phyloP scores from a whole-genome alignment of 768 basidiomycete genomes.

The Chalciporus chontae region DNA sequence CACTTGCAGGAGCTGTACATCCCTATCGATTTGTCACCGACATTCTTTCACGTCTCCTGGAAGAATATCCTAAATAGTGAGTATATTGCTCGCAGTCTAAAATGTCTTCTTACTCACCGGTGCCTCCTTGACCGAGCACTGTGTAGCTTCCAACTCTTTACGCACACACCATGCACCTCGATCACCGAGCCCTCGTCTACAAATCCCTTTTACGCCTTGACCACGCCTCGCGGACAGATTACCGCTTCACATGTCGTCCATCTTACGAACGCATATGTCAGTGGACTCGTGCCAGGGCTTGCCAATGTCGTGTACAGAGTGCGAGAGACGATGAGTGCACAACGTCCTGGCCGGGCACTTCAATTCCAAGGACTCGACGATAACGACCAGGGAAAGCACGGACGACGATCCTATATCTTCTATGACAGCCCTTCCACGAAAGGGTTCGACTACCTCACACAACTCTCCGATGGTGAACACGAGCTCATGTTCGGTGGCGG shows the following conservation, averaged over 20 bases:
- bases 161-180: slow-evolving; percentile 39
- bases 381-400: slow-evolving; percentile 24
- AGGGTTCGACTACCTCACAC: slow-evolving; percentile 67
- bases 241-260: slow-evolving; percentile 43
- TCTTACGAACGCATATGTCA: slow-evolving; percentile 54
- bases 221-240: slow-evolving; percentile 42
- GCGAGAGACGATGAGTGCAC: slow-evolving; percentile 62
- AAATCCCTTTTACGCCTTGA: slow-evolving; percentile 34
- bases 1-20: slow-evolving; percentile 59
- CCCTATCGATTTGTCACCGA: slow-evolving; percentile 68
- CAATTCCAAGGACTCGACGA: slow-evolving; percentile 7
- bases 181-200: slow-evolving; percentile 28
- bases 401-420: slow-evolving; percentile 58
- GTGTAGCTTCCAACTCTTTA: slow-evolving; percentile 39
- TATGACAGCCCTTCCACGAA: slow-evolving; percentile 38
- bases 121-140: background rate
- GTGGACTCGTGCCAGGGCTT: slow-evolving; percentile 43
- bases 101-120: slow-evolving; percentile 2
- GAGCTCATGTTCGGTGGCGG: slow-evolving; percentile 72
- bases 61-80: slow-evolving; percentile 40
- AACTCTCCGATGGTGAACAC: slow-evolving; percentile 43
- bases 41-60: slow-evolving; percentile 50
- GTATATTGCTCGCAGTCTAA: slow-evolving; percentile 13
- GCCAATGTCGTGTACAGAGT: slow-evolving; percentile 27
- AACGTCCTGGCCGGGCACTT: slow-evolving; percentile 46